Evolutionary conservation across 1,284 basidiomycete genomes (phyloP), one percentile per base, ranked within the genome.

Genomic region (Ganoderma multipileum): DNA sequence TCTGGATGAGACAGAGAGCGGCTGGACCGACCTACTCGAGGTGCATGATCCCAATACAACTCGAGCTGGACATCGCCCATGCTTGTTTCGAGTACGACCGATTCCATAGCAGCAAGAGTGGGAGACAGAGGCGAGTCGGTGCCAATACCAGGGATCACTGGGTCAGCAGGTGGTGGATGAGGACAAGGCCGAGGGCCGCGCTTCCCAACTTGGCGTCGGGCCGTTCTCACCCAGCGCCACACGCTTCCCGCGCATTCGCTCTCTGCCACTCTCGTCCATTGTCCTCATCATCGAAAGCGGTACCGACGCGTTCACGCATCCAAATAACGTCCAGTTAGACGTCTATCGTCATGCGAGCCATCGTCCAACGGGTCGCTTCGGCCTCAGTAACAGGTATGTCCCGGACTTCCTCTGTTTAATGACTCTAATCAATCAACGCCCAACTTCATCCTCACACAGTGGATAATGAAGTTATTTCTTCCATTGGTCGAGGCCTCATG

Each of bases 31-130:
- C 83, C 72, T 79, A 95, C 95, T 81, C 89, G 91, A 33, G 96
- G 96, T 1, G 95, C 95, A 79, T 98, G 95, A 44, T 94, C 82
- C 87, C 91, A 94, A 82, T 98, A 98, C 36, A 98, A 86, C 82
- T 98, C 96, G 12, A 98, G 84, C 69, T 93, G 90, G 68, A 97
- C 84, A 69, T 95, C 90, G n/a, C 95, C 96, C 78, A 97, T 82
- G 73, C 86, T 95, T 20, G 96, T 98, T 80, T 96, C 92, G 50
- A 97, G 81, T 36, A 94, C 87, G 20, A 95, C 93, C 39, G 89
- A 88, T 44, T 89, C 87, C 79, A 82, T 82, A 6, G 11, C 38
- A 12, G 39, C 39, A 41, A 23, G 23, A 41, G 52, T 65, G 64
- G 61, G 28, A 6, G 11, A 6, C n/a, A 55, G 58, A 41, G 52